These are phyloP conservation scores for Sporothrix euskadiensis DNA, from an alignment of 2,329 filamentous ascomycete species.

Conservation along the genomic window DNA sequence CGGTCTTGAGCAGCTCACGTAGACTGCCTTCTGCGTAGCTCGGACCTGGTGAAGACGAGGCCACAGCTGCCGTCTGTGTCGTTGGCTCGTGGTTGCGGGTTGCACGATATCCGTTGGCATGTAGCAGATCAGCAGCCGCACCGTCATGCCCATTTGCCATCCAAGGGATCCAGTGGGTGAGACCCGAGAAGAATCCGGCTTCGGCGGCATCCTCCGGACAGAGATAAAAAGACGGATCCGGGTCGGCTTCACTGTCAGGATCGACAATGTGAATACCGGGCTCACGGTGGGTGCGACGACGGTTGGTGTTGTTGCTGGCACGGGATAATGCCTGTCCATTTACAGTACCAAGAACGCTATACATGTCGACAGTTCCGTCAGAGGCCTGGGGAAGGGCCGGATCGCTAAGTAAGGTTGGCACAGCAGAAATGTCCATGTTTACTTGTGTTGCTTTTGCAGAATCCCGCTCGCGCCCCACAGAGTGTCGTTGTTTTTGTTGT, in stretches of 20 bases:
- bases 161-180: slow-evolving; percentile 53
- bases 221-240: slow-evolving; percentile 26
- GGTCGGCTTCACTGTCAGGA: not conserved
- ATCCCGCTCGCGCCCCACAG: not conserved
- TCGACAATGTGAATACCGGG: not conserved
- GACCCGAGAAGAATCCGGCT: slow-evolving; percentile 40
- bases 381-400: slow-evolving; percentile 61
- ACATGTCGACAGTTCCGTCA: slow-evolving; percentile 51
- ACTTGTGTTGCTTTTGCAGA: slow-evolving; percentile 33
- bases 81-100: not conserved
- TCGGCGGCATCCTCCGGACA: not conserved
- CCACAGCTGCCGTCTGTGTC: not conserved
- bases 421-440: slow-evolving; percentile 40
- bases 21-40: slow-evolving; percentile 59
- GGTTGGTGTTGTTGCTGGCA: not conserved
- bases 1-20: slow-evolving; percentile 51
- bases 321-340: not conserved
- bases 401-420: slow-evolving; percentile 53
- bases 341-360: slow-evolving; percentile 36
- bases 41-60: not conserved
- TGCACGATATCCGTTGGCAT: not conserved
- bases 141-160: slow-evolving; percentile 37
- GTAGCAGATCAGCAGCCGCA: slow-evolving; percentile 26
- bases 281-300: not conserved
- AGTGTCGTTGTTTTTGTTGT: slow-evolving; percentile 32